Conservation (phyloP, 192 early-diverging fungal genomes). For the Coemansia sp. region DNA sequence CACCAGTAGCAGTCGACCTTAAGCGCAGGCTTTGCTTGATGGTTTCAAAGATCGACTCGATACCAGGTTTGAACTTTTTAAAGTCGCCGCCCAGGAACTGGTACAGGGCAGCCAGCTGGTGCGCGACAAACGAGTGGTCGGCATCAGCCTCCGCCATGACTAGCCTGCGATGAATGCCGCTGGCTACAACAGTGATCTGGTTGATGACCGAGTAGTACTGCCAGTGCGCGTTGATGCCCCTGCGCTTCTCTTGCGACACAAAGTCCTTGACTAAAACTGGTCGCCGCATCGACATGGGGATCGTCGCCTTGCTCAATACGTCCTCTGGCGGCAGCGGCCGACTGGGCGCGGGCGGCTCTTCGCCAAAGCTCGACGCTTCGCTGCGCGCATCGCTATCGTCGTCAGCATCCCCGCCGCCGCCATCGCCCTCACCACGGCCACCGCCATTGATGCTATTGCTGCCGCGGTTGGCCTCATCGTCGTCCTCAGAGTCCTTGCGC, state of each 20-base stretch:
- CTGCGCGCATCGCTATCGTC: constrained; percentile 21
- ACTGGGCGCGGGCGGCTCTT: constrained; percentile 41
- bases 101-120: constrained; percentile 53
- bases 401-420: constrained; percentile 10
- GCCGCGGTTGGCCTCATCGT: constrained; percentile 16
- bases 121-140: constrained; percentile 45
- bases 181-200: constrained; percentile 45
- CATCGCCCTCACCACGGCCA: background rate
- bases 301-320: constrained; percentile 47
- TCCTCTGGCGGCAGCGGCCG: constrained; percentile 47
- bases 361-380: constrained; percentile 50
- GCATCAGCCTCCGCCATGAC: constrained; percentile 15
- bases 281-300: constrained; percentile 52
- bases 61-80: constrained; percentile 54
- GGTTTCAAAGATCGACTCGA: constrained; percentile 47
- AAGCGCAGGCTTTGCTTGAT: constrained; percentile 33
- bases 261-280: constrained; percentile 41
- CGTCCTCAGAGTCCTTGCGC: constrained; percentile 53
- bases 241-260: constrained; percentile 48
- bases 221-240: constrained; percentile 57
- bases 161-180: constrained; percentile 41
- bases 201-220: constrained; percentile 59
- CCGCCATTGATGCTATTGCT: background rate
- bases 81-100: constrained; percentile 57
- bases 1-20: background rate